Evolutionary conservation across 495 filamentous ascomycete species (phyloP).

Genomic region (Penicillium nucicola): DNA sequence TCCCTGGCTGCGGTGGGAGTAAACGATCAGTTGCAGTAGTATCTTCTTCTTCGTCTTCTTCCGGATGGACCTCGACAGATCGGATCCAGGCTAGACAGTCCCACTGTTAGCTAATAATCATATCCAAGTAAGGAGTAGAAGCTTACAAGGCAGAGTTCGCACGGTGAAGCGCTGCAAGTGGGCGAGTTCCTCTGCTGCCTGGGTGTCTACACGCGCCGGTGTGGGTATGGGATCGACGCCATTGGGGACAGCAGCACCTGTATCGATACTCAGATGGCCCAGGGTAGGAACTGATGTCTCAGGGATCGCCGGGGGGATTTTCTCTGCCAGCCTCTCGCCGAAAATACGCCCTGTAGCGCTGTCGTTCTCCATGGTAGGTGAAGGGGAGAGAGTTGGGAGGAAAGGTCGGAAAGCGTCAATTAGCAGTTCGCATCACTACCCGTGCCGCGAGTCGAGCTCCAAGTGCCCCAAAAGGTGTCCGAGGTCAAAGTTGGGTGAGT

Average conservation of each 20-base stretch:
- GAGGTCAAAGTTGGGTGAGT: not conserved
- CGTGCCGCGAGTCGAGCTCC: constrained; percentile 4
- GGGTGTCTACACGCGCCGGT: constrained; percentile 17
- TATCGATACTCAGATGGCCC: constrained; percentile 21
- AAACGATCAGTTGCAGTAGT: constrained; percentile 30
- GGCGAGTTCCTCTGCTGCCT: constrained; percentile 11
- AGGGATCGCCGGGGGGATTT: constrained; percentile 8
- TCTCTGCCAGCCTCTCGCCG: constrained; percentile 19
- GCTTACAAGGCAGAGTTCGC: constrained; percentile 35
- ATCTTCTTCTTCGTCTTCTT: constrained; percentile 29
- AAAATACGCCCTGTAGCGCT: constrained; percentile 9
- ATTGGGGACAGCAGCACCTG: constrained; percentile 17
- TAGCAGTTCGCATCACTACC: constrained; percentile 6
- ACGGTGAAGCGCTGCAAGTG: constrained; percentile 11
- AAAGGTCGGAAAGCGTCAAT: constrained; percentile 14
- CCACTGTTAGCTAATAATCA: constrained; percentile 8
- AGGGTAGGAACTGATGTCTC: not conserved
- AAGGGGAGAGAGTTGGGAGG: constrained; percentile 4
- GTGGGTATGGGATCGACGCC: constrained; percentile 18
- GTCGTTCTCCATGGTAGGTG: constrained; percentile 18
- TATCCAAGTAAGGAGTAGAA: not conserved
- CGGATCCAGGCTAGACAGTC: constrained; percentile 35
- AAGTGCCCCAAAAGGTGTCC: not conserved
- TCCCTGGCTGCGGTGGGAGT: constrained; percentile 45
- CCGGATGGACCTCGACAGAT: constrained; percentile 30